Base-by-base conservation (phyloP, 306 rosid genomes). In the Quercus aquifolioides region DNA sequence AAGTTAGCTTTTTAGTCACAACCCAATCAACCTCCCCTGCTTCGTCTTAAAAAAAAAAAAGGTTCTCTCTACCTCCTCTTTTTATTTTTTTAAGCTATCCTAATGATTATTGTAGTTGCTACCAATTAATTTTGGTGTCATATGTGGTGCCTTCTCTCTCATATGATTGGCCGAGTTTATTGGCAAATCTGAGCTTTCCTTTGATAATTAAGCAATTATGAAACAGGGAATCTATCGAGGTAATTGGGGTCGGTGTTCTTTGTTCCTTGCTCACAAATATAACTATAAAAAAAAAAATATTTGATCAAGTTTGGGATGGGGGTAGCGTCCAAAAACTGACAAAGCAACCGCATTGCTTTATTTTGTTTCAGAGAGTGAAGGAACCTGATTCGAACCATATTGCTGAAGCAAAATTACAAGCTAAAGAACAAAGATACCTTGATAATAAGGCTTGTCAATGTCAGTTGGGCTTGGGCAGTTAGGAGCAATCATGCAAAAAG, bases 371-470 rank as follows among this genome's bases (percentile, higher is more conserved):
- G 63, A 35, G 55, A 13, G 73, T 49, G 43, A 65, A 38, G 46
- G 81, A 76, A 84, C 74, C 79, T 72, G 59, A 28, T 80, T 35
- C 19, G 51, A 71, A 31, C 71, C 23, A 8, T 4, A 28, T 55
- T 57, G 71, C 21, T 74, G 28, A 78, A 68, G 84, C 55, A 72
- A 65, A 49, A 46, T 67, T 25, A n/a, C 33, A 73, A 56, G 72
- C 20, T 17, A 31, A 46, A 64, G 28, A 75, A 74, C 18, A 62
- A 75, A 58, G 67, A 79, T 76, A 12, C 74, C 79, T 13, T 52
- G 7, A 64, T 56, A 28, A 73, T 64, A 38, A 5, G 75, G 69
- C 51, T 46, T 77, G 57, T 78, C 74, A 20, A 4, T n/a, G 5
- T 30, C 56, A 21, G 10, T 14, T 79, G 5, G 74, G 69, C 76